phyloP scores from a whole-genome alignment of 768 basidiomycete species.

The Guyanaporus albipodus region DNA sequence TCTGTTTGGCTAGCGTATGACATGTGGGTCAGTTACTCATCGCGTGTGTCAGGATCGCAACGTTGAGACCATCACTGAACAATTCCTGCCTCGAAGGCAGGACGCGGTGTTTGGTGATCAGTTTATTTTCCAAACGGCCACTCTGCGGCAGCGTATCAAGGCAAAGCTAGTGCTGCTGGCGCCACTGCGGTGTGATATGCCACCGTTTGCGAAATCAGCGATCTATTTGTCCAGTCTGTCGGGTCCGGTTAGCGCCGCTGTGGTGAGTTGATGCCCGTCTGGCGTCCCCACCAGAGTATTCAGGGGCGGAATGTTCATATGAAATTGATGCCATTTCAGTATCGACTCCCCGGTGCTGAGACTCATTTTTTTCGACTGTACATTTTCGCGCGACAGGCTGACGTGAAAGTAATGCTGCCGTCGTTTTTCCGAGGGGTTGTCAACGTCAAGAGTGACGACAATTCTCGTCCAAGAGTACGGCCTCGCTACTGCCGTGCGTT shows the following conservation, averaged over 20 bases:
- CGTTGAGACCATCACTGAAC: conserved; percentile 20
- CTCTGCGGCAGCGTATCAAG: conserved; percentile 20
- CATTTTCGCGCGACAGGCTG: conserved; percentile 26
- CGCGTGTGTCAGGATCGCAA: conserved; percentile 16
- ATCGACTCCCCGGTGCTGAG: conserved; percentile 25
- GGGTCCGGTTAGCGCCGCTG: conserved; percentile 20
- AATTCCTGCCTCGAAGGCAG: conserved; percentile 29
- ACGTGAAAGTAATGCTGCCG: conserved; percentile 29
- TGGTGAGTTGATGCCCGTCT: conserved; percentile 21
- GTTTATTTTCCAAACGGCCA: conserved; percentile 26
- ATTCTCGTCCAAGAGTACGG: conserved; percentile 4
- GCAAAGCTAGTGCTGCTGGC: conserved; percentile 28
- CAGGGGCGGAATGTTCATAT: conserved; percentile 2
- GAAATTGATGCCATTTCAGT: conserved; percentile 11
- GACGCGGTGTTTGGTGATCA: conserved; percentile 30
- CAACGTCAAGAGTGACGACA: conserved; percentile 18
- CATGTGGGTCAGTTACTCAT: conserved; percentile 3
- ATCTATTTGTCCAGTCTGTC: conserved; percentile 29
- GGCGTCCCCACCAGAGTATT: not conserved
- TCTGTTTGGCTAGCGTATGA: conserved; percentile 9
- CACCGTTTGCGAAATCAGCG: conserved; percentile 32
- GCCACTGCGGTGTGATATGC: conserved; percentile 24
- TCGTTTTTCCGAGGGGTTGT: conserved; percentile 28
- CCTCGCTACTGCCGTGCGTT: conserved; percentile 23
- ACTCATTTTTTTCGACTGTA: conserved; percentile 29